phyloP scores from a whole-genome alignment of 169 alveolate genomes.

The Prorocentrum cordatum region DNA sequence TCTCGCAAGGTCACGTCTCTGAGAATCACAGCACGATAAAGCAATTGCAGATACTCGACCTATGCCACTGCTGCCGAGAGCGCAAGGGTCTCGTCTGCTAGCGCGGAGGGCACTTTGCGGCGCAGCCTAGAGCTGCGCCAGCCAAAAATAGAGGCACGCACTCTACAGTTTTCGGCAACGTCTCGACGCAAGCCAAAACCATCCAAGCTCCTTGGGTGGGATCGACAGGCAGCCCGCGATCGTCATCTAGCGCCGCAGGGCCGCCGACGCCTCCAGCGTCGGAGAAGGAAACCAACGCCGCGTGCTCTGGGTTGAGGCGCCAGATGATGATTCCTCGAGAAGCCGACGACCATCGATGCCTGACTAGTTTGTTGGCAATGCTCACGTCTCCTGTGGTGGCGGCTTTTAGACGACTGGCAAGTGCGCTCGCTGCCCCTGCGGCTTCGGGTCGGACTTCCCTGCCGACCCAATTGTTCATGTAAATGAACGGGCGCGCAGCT shows the following conservation, averaged over 20 bases:
- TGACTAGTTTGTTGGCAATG: too few relatives aligned
- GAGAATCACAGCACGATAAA: not conserved
- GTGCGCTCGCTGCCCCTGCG: not conserved
- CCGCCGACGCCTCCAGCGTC: not conserved
- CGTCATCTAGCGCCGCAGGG: not conserved
- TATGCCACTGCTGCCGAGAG: not conserved
- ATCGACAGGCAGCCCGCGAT: not conserved
- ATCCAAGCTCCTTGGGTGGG: slow-evolving; percentile 8
- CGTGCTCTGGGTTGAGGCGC: not conserved
- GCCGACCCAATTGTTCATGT: slow-evolving; percentile 1
- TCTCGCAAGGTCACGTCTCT: too few relatives aligned
- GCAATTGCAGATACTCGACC: not conserved
- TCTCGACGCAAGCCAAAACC: not conserved
- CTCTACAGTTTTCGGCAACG: not conserved
- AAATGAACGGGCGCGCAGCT: too few relatives aligned
- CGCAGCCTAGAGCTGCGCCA: not conserved
- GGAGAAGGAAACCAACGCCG: not conserved
- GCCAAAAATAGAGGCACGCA: not conserved
- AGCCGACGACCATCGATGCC: too few relatives aligned
- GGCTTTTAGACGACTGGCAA: not conserved
- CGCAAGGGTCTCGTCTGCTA: not conserved
- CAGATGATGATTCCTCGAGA: not conserved
- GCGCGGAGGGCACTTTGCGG: not conserved
- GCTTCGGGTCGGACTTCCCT: not conserved
- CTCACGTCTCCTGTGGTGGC: not conserved